Evolutionary conservation across 345 rosid genomes (phyloP), one percentile per base, ranked within the genome.

Genomic region (Toxicodendron radicans): DNA sequence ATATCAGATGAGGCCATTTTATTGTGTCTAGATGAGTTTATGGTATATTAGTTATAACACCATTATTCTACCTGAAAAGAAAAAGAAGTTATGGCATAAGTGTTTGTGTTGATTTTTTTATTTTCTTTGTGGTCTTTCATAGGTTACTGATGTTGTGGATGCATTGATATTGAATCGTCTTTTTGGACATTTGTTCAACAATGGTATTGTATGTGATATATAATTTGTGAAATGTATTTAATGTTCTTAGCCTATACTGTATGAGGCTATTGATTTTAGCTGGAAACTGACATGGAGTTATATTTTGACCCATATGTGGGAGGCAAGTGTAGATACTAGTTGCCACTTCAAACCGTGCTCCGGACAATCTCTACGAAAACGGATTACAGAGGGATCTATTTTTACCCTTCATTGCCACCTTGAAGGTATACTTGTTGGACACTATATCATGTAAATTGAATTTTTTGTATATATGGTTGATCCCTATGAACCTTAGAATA

Each of bases 101-200:
- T 51, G 3, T 13, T 14, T 13, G 20, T 5, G 16, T 18, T 51
- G 54, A 18, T 51, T 35, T 58, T 11, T 57, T 78, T 17, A 64
- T 76, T 56, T 54, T 30, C n/a, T 64, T 52, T 81, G 62, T 84
- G 71, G 71, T 52, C 45, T 54, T 69, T 46, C 13, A 59, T 68
- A 95, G 99, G 99, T 95, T 69, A 93, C 81, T 85, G 99, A 95
- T 75, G 99, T 95, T 74, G 99, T 98, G 72, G 99, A 95, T 87
- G 99, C 99, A 71, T 79, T 95, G 82, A 95, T 95, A 74, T 87
- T 93, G 51, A 91, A 95, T 73, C 87, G 99, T 58, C 93, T 95
- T 48, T 95, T 89, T 41, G 35, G 89, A 78, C 97, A 95, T 75
- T 80, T 95, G 65, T 95, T 89, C 81, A 83, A 79, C 79, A 84